These are phyloP conservation scores for Gloeopeniophorella convolvens DNA, from an alignment of 768 basidiomycete species.

Conservation along the genomic window DNA sequence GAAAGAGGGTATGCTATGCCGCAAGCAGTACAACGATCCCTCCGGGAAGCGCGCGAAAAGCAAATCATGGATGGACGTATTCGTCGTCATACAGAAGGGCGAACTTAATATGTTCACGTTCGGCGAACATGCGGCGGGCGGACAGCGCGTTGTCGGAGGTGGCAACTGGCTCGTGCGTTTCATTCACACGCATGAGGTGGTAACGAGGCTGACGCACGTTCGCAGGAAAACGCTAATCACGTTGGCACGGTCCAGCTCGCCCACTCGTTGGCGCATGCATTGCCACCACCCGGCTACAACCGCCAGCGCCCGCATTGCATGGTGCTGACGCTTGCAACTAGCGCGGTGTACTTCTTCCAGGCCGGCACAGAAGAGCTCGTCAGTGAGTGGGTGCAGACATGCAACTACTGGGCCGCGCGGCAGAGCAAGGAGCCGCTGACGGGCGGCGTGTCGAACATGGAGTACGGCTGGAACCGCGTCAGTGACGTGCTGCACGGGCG, in stretches of 20 bases:
- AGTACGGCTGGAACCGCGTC: constrained; percentile 94
- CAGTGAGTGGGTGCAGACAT: constrained; percentile 97
- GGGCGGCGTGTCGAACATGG: constrained; percentile 98
- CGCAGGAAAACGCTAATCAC: constrained; percentile 75
- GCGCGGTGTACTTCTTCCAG: constrained; percentile 96
- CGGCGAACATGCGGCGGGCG: constrained; percentile 63
- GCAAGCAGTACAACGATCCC: constrained; percentile 92
- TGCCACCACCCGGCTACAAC: constrained; percentile 91
- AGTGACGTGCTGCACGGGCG: constrained; percentile 46
- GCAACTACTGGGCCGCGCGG: constrained; percentile 99
- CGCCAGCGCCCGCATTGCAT: constrained; percentile 90
- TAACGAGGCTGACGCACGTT: constrained; percentile 2
- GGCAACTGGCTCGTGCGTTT: constrained; percentile 94
- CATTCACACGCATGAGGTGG: neutral
- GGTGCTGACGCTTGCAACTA: constrained; percentile 82
- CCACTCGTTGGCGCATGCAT: constrained; percentile 79
- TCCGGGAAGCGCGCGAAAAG: constrained; percentile 78
- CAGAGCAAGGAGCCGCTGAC: constrained; percentile 91
- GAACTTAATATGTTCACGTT: constrained; percentile 96
- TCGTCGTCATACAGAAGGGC: constrained; percentile 93
- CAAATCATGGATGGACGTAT: constrained; percentile 90
- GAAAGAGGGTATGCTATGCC: constrained; percentile 93
- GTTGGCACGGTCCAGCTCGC: constrained; percentile 81
- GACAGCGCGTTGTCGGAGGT: constrained; percentile 72
- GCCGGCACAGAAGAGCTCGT: constrained; percentile 98